Evolutionary conservation across 2,329 filamentous ascomycete species (phyloP).

Genomic region (Drechslerella dactyloides): DNA sequence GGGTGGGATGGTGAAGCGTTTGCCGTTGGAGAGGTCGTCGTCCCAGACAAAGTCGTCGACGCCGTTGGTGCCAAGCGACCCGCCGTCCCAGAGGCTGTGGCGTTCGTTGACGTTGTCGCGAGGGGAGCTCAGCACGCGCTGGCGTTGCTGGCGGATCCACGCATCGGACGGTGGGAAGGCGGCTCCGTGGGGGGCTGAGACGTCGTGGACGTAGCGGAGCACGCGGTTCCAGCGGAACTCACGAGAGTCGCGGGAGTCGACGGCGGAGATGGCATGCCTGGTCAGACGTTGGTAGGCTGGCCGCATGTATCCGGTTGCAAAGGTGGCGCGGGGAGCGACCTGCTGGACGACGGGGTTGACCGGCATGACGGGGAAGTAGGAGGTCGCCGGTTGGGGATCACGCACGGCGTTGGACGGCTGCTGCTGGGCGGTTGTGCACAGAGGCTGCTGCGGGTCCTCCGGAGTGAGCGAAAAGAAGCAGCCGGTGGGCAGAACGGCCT

Average conservation of each 20-base stretch:
- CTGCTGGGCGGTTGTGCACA: constrained; percentile 52
- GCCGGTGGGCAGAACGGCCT: constrained; percentile 49
- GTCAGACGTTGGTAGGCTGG: constrained; percentile 52
- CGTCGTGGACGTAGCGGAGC: constrained; percentile 53
- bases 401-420: constrained; percentile 16
- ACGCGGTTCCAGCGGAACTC: constrained; percentile 55
- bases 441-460: constrained; percentile 53
- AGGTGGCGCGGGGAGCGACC: constrained; percentile 48
- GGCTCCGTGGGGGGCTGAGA: constrained; percentile 39
- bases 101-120: constrained; percentile 25
- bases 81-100: constrained; percentile 54
- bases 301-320: constrained; percentile 36
- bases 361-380: constrained; percentile 52
- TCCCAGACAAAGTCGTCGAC: constrained; percentile 56
- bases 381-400: constrained; percentile 22
- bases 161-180: constrained; percentile 39
- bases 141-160: constrained; percentile 45
- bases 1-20: constrained; percentile 48
- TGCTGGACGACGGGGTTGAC: constrained; percentile 54
- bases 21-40: constrained; percentile 52
- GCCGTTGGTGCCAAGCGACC: constrained; percentile 55
- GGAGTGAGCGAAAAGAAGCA: constrained; percentile 55
- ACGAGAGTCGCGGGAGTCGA: constrained; percentile 54
- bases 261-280: constrained; percentile 52
- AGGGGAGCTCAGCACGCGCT: constrained; percentile 30